phyloP scores from a whole-genome alignment of 345 rosid species.

The Populus nigra region DNA sequence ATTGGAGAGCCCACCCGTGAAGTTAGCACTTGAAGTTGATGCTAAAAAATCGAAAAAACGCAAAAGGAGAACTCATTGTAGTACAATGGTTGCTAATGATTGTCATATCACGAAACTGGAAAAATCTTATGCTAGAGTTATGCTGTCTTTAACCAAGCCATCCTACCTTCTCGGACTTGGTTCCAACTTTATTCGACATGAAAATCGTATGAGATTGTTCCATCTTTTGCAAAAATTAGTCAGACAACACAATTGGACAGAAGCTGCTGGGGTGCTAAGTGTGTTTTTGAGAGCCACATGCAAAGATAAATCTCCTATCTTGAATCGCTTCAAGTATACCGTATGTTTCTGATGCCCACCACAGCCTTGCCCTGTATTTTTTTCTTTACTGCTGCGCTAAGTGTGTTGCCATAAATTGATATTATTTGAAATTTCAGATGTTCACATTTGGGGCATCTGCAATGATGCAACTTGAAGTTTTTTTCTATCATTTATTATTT shows the following conservation, averaged over 20 bases:
- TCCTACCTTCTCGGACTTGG: constrained; percentile 44
- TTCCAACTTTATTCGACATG: constrained; percentile 30
- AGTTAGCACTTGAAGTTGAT: not conserved
- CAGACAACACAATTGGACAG: constrained; percentile 52
- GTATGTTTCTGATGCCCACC: constrained; percentile 26
- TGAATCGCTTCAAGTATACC: constrained; percentile 65
- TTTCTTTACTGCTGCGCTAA: too few relatives aligned
- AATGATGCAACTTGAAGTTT: not conserved
- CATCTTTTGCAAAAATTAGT: constrained; percentile 47
- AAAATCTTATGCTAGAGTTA: constrained; percentile 33
- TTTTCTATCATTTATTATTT: not conserved
- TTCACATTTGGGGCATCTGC: not conserved
- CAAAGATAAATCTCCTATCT: constrained; percentile 35
- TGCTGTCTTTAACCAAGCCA: constrained; percentile 46
- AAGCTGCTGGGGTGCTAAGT: constrained; percentile 64
- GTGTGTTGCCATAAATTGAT: too few relatives aligned
- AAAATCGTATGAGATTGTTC: constrained; percentile 39
- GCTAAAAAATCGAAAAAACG: constrained; percentile 11
- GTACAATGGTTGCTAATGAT: not conserved
- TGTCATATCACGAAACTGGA: not conserved
- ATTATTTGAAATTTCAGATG: not conserved
- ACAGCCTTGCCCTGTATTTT: too few relatives aligned
- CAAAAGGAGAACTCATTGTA: constrained; percentile 12
- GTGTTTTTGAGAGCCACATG: constrained; percentile 55
- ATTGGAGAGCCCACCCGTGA: not conserved